phyloP scores from a whole-genome alignment of 192 early-diverging fungal species.

The Pilaira anomala region DNA sequence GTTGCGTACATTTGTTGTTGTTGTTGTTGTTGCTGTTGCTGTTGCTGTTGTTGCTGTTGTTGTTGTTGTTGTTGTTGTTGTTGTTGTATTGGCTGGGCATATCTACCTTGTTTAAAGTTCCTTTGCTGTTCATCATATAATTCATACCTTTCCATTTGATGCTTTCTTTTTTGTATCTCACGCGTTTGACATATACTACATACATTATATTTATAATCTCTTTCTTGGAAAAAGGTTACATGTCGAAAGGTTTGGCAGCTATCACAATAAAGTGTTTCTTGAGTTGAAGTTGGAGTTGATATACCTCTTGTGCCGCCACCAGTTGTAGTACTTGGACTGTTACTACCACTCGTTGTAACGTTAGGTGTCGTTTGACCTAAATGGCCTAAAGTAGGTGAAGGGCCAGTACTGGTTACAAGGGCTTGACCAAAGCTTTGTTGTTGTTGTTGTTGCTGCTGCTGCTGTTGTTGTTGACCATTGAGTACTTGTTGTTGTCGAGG shows the following conservation, averaged over 20 bases:
- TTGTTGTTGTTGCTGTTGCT: slow-evolving; percentile 12
- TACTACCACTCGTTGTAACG: slow-evolving; percentile 3
- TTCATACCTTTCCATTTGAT: slow-evolving; percentile 15
- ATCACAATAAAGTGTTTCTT: slow-evolving; percentile 17
- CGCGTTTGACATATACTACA: slow-evolving; percentile 14
- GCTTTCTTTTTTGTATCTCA: slow-evolving; percentile 14
- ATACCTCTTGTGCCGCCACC: background rate
- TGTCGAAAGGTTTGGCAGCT: slow-evolving; percentile 15
- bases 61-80: slow-evolving; percentile 12
- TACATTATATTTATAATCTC: slow-evolving; percentile 14
- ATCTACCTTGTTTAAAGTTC: slow-evolving; percentile 8
- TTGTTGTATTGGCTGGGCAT: background rate
- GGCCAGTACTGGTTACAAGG: background rate
- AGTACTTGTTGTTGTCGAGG: background rate
- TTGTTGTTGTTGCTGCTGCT: slow-evolving; percentile 15
- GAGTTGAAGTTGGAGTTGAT: background rate
- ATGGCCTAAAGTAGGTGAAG: slow-evolving; percentile 8
- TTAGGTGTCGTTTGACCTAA: background rate
- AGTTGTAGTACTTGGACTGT: background rate
- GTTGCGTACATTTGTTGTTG: slow-evolving; percentile 13
- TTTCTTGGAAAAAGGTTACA: slow-evolving; percentile 6
- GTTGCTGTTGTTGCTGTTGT: slow-evolving; percentile 7
- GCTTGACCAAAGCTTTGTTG: slow-evolving; percentile 5
- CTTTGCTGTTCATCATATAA: slow-evolving; percentile 19
- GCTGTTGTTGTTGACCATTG: slow-evolving; percentile 11